Conservation (phyloP, 164 flowering plant species). For the Litsea cubeba region DNA sequence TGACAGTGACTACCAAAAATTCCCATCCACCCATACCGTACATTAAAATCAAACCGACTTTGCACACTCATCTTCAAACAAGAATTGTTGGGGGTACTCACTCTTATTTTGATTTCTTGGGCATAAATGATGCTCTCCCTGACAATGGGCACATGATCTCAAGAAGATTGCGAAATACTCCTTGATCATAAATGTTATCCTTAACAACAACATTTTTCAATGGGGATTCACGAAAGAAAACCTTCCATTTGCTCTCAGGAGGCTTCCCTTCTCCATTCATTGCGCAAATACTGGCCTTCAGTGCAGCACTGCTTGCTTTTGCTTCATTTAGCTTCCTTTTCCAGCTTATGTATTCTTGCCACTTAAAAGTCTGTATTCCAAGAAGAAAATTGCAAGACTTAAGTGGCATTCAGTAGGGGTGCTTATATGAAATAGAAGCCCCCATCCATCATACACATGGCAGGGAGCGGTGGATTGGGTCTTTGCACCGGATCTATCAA, state of each 20-base stretch:
- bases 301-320: constrained; percentile 68
- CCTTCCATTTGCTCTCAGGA: constrained; percentile 61
- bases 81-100: constrained; percentile 1
- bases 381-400: not conserved
- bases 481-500: not conserved
- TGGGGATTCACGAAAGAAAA: constrained; percentile 58
- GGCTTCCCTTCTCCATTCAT: constrained; percentile 46
- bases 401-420: not conserved
- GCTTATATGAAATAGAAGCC: not conserved
- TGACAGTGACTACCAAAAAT: not conserved
- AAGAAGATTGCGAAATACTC: constrained; percentile 43
- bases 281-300: constrained; percentile 58
- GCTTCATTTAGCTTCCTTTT: constrained; percentile 73
- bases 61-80: not conserved
- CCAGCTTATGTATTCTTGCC: constrained; percentile 80
- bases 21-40: not conserved
- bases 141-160: constrained; percentile 73
- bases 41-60: not conserved
- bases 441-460: not conserved
- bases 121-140: constrained; percentile 48
- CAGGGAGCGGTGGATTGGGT: not conserved
- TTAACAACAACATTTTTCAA: constrained; percentile 37
- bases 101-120: constrained; percentile 34
- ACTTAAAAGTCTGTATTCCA: constrained; percentile 66
- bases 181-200: constrained; percentile 70